These are phyloP conservation scores for Coniochaeta pulveracea DNA, from an alignment of 2,329 filamentous ascomycete genomes.

Conservation along the genomic window DNA sequence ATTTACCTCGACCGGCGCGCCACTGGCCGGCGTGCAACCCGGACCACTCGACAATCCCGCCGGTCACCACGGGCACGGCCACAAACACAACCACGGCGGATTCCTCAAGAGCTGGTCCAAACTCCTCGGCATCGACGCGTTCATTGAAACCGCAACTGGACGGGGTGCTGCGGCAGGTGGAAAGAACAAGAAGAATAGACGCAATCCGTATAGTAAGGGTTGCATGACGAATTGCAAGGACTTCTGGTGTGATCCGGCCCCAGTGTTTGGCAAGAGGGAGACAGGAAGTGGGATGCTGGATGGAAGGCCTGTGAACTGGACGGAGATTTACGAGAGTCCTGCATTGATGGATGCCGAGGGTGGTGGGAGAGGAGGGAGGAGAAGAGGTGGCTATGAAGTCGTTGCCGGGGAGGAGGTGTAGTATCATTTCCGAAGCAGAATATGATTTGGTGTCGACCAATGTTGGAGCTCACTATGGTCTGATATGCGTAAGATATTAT, in stretches of 20 bases:
- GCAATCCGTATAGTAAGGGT: conserved; percentile 79
- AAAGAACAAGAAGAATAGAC: conserved; percentile 42
- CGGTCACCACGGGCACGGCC: conserved; percentile 24
- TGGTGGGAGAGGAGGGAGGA: conserved; percentile 21
- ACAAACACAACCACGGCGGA: conserved; percentile 34
- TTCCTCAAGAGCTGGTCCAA: conserved; percentile 72
- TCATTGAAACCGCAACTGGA: conserved; percentile 84
- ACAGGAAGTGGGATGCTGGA: conserved; percentile 66
- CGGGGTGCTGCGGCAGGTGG: conserved; percentile 54
- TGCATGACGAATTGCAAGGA: conserved; percentile 84
- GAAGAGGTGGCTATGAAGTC: conserved; percentile 49
- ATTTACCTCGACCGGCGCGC: conserved; percentile 67
- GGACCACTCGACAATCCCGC: conserved; percentile 40
- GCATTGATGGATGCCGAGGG: conserved; percentile 47
- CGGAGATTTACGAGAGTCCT: conserved; percentile 79
- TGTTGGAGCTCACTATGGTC: too few species aligned
- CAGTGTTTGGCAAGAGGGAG: conserved; percentile 65
- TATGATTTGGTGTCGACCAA: neutral
- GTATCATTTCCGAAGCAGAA: conserved; percentile 7
- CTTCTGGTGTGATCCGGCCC: conserved; percentile 88
- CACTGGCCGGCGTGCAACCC: conserved; percentile 55
- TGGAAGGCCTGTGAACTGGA: conserved; percentile 76
- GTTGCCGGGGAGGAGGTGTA: conserved; percentile 47
- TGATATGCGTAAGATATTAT: too few species aligned
- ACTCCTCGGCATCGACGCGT: conserved; percentile 82